A percentile compares a stretch with the other conserved stretches of the same genome.
These are phyloP conservation scores for Tilletia indica DNA, from an alignment of 1,284 basidiomycete species.

Conservation along the genomic window DNA sequence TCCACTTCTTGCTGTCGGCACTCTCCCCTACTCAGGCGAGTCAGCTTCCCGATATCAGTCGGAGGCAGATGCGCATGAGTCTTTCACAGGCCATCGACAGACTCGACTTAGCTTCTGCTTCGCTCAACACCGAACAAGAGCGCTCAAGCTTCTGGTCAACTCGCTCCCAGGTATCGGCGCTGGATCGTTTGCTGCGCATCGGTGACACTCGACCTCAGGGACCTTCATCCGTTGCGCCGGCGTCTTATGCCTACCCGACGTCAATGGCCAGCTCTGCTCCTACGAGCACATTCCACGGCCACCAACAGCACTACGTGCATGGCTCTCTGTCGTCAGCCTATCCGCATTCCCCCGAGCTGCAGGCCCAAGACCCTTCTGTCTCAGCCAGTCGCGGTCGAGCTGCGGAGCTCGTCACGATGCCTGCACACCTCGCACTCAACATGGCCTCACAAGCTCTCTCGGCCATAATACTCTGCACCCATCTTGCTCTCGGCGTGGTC, in stretches of 20 bases:
- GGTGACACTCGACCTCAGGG: not conserved
- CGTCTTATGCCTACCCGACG: not conserved
- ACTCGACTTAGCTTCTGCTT: conserved; percentile 1
- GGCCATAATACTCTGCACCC: conserved; percentile 10
- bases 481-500: not conserved
- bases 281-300: not conserved
- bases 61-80: conserved; percentile 17
- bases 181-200: not conserved
- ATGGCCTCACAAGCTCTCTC: conserved; percentile 8
- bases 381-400: not conserved
- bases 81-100: conserved; percentile 8
- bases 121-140: not conserved
- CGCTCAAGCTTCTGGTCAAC: not conserved
- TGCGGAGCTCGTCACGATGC: not conserved
- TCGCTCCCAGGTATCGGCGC: conserved; percentile 8
- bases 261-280: not conserved
- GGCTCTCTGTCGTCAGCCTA: not conserved
- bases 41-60: conserved; percentile 5
- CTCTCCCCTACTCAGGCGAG: conserved; percentile 5
- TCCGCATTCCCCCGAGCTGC: not conserved
- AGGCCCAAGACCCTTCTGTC: not conserved
- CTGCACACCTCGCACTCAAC: not conserved
- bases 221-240: not conserved
- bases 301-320: not conserved
- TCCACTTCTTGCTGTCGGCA: conserved; percentile 15